Base-by-base conservation (phyloP, 805 yeast species). In the Cyberlindnera americana region DNA sequence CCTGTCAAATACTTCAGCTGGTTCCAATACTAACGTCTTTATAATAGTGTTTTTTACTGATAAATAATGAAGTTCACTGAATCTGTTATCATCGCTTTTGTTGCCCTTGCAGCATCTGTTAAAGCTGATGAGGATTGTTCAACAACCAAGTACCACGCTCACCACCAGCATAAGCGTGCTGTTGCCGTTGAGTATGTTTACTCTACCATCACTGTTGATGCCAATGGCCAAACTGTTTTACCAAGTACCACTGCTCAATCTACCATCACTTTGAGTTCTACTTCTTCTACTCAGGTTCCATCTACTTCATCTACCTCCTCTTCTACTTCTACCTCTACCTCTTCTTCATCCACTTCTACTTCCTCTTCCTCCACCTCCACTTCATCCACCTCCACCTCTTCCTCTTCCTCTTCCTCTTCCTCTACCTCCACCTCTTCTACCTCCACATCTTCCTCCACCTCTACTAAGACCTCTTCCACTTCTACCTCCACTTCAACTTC, bases 201-300 rank as follows among this genome's bases (percentile, higher is more conserved):
- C 57, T 74, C 75, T 50, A 74, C 80, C 23, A 73, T 75, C 37
- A 68, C 75, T 19, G 80, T 75, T 37, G 69, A 72, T 46, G 70
- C 63, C 34, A 58, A 65, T n/a, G 78, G 77, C 46, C 52, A 62
- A 41, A 69, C 77, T 34, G 55, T 74, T 43, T 49, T 46, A 46
- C 43, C 41, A 23, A n/a, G 44, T 10, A n/a, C 35, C 32, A 26
- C 19, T 25, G 7, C 37, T 19, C 30, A 17, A 19, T 23, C 27
- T n/a, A 22, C 38, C 29, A 35, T 38, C 15, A 38, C 41, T 15
- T 28, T 28, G 36, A 22, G 33, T 29, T 14, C 47, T 8, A 19
- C 50, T 21, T 6, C 18, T 8, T 26, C 33, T 15, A n/a, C 56
- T 63, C 36, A 38, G 10, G n/a, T n/a, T n/a, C n/a, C n/a, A n/a